Percentiles rank a stretch among this genome's conserved stretches.
Evolutionary conservation across 352 stramenopile genomes (phyloP).

Genomic region (Ophiocytium majus): DNA sequence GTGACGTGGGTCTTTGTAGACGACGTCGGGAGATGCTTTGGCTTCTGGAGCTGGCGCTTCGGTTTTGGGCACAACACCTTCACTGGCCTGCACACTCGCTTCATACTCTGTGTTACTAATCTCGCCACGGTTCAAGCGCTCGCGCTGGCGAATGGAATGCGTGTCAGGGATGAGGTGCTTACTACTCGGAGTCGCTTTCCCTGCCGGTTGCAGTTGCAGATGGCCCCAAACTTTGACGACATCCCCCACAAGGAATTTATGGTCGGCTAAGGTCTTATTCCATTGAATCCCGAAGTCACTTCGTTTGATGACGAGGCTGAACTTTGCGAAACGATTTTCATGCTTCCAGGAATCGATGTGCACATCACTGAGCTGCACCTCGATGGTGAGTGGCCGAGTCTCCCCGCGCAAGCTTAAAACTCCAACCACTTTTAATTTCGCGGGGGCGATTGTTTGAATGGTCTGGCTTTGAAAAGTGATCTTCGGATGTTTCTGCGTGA

Average conservation of each 20-base stretch:
- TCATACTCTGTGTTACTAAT: background rate
- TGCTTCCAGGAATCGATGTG: background rate
- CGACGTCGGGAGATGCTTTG: background rate
- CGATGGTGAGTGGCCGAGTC: background rate
- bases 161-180: constrained; percentile 4
- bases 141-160: background rate
- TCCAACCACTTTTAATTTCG: background rate
- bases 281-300: background rate
- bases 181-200: background rate
- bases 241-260: constrained; percentile 11
- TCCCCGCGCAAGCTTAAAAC: background rate
- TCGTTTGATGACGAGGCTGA: background rate
- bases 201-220: background rate
- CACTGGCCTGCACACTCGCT: background rate
- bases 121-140: background rate
- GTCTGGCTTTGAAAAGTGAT: background rate
- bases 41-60: background rate
- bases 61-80: background rate
- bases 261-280: constrained; percentile 2
- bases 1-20: background rate
- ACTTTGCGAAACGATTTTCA: constrained; percentile 14
- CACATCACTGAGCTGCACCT: background rate
- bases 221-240: background rate
- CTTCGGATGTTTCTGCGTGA: background rate
- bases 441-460: background rate